A percentile compares a stretch with the other conserved stretches of the same genome.
Evolutionary conservation across 2,329 filamentous ascomycete species (phyloP).

Genomic region (Westerdykella ornata): DNA sequence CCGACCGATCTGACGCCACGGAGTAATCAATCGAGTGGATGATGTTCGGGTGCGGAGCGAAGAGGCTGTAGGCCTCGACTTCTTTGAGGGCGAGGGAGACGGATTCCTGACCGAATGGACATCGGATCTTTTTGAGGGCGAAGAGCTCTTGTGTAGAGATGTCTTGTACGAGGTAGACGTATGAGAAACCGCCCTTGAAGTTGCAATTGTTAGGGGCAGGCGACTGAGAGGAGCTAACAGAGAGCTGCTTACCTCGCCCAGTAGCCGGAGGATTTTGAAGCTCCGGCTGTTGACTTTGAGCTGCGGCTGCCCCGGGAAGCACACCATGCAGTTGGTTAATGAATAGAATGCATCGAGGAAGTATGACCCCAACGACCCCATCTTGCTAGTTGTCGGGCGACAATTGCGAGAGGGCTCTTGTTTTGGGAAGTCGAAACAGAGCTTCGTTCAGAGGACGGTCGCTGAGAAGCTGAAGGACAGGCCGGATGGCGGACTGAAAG

Average conservation of each 20-base stretch:
- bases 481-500: no score
- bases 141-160: conserved; percentile 75
- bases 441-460: no score
- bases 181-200: conserved; percentile 83
- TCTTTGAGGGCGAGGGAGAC: conserved; percentile 93
- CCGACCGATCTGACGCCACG: conserved; percentile 64
- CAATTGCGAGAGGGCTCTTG: no score
- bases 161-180: conserved; percentile 97
- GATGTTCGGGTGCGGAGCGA: conserved; percentile 74
- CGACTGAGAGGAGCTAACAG: background rate
- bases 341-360: conserved; percentile 86
- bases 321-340: conserved; percentile 89
- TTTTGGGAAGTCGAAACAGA: no score
- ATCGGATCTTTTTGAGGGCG: conserved; percentile 97
- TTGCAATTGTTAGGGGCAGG: conserved; percentile 3
- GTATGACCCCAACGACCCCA: conserved; percentile 45
- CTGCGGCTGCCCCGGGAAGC: conserved; percentile 88
- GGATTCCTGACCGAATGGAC: conserved; percentile 94
- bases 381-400: no score
- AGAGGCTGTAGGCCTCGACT: conserved; percentile 92
- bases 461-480: no score
- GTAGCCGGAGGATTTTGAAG: conserved; percentile 89
- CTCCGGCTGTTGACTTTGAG: conserved; percentile 90
- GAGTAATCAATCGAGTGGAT: conserved; percentile 79
- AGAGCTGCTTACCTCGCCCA: conserved; percentile 66